These are phyloP conservation scores for Dryadomyces sulphureus DNA, from an alignment of 2,329 filamentous ascomycete species.

Conservation along the genomic window DNA sequence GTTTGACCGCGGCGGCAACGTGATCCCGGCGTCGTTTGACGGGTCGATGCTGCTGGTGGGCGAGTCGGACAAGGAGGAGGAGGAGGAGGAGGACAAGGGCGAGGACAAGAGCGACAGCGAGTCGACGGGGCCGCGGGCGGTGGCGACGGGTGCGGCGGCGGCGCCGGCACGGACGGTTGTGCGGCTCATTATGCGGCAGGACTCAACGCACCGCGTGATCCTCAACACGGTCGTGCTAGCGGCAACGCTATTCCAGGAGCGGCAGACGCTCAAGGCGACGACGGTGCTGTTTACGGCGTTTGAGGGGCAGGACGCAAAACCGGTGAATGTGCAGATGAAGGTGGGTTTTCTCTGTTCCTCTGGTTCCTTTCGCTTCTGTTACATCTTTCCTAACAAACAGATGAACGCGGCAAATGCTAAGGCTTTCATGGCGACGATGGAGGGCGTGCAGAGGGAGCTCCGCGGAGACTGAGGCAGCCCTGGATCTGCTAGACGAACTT, in stretches of 20 bases:
- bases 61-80: slow-evolving; percentile 14
- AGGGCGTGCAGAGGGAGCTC: slow-evolving; percentile 35
- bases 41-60: slow-evolving; percentile 9
- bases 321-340: slow-evolving; percentile 46
- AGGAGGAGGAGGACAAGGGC: slow-evolving; percentile 12
- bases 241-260: slow-evolving; percentile 65
- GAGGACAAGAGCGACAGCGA: neutral
- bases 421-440: slow-evolving; percentile 33
- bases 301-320: slow-evolving; percentile 37
- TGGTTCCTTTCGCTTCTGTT: too few relatives aligned
- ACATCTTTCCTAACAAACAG: slow-evolving; percentile 18
- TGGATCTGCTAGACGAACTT: neutral
- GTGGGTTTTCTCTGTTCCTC: slow-evolving; percentile 29
- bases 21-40: slow-evolving; percentile 12
- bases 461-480: slow-evolving; percentile 13
- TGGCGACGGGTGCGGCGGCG: neutral
- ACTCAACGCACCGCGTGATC: slow-evolving; percentile 74
- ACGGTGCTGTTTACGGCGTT: slow-evolving; percentile 53
- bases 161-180: slow-evolving; percentile 32
- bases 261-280: slow-evolving; percentile 56
- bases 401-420: slow-evolving; percentile 40
- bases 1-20: slow-evolving; percentile 27
- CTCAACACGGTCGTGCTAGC: slow-evolving; percentile 73
- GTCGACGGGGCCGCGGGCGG: neutral
- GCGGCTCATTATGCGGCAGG: slow-evolving; percentile 79